Evolutionary conservation across 345 rosid genomes (phyloP), one percentile per base, ranked within the genome.

Genomic region (Hypericum androsaemum): DNA sequence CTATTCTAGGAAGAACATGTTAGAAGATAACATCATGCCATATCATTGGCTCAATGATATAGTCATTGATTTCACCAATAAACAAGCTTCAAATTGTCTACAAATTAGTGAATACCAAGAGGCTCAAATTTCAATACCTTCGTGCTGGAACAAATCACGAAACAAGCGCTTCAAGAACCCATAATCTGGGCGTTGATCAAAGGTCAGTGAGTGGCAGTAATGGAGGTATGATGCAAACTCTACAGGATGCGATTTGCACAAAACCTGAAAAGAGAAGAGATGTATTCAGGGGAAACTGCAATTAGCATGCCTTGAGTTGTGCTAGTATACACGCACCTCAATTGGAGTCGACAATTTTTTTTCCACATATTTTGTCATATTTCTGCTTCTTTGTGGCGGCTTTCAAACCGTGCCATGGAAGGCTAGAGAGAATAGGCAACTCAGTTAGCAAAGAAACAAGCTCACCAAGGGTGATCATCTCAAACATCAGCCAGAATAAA

Each of bases 361-460:
- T 77, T 85, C n/a, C 89, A 17, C 95, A 79, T 62, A 88, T 85
- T 74, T 82, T 76, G 64, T 88, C 92, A 55, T 88, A 85, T 61
- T 88, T 85, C 54, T 85, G 95, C 73, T 85, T 88, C 67, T 88
- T 88, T 44, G 89, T 85, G 38, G 84, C 88, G 39, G 89, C 95
- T 77, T 79, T 85, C 58, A 88, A 72, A 44, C 97, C 97, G 74
- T 82, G 97, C 97, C 95, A 88, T 6, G 97, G 97, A 59, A 88
- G 92, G 75, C 92, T 88, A 65, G 32, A 22, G 32, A 22, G 32
- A 22, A 22, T 22, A 22, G 1, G 32, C 2, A 22, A 22, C 32
- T 22, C 32, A 22, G 32, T 22, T 22, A 22, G 32, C 32, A 22
- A 1, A 22, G 32, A 22, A n/a, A 22, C 32, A 22, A 22, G 32